Evolutionary conservation across 768 basidiomycete species (phyloP).

Genomic region (Amanita pallidorosea): DNA sequence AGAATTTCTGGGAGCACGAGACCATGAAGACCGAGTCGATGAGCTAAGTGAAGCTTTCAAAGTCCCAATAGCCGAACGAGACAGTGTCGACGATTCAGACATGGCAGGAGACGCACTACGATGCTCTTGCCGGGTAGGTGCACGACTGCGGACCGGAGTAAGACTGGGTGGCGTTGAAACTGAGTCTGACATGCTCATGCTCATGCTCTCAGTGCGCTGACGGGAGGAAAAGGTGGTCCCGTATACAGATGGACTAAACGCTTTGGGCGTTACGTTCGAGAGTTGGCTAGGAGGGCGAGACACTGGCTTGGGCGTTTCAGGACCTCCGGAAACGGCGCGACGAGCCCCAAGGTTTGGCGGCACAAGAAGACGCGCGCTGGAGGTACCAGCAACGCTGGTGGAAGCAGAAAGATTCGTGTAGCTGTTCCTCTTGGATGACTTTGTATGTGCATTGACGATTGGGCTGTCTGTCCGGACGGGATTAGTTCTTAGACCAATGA

Average conservation of each 20-base stretch:
- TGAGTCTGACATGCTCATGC: slow-evolving; percentile 48
- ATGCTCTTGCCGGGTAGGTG: slow-evolving; percentile 23
- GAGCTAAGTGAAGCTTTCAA: slow-evolving; percentile 31
- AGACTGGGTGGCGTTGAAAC: slow-evolving; percentile 21
- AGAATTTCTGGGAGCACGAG: slow-evolving; percentile 58
- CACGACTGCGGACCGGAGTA: slow-evolving; percentile 29
- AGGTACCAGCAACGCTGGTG: slow-evolving; percentile 4
- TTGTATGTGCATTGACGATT: slow-evolving; percentile 12
- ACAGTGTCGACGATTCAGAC: slow-evolving; percentile 45
- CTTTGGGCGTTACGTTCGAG: slow-evolving; percentile 63
- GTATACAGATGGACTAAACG: slow-evolving; percentile 37
- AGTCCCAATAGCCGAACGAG: slow-evolving; percentile 31
- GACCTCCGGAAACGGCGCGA: slow-evolving; percentile 35
- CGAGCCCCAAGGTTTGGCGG: slow-evolving; percentile 36
- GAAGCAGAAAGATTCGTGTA: slow-evolving; percentile 28
- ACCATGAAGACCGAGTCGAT: slow-evolving; percentile 42
- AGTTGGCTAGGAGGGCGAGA: slow-evolving; percentile 49
- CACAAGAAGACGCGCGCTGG: slow-evolving; percentile 28
- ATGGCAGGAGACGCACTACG: slow-evolving; percentile 48
- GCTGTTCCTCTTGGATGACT: slow-evolving; percentile 19
- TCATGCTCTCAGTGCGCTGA: slow-evolving; percentile 69
- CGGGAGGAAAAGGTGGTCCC: slow-evolving; percentile 75
- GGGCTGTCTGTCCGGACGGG: slow-evolving; percentile 56
- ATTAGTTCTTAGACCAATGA: slow-evolving; percentile 44
- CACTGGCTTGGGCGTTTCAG: slow-evolving; percentile 10